phyloP scores from a whole-genome alignment of 1,284 basidiomycete species.

The Fomes fomentarius region DNA sequence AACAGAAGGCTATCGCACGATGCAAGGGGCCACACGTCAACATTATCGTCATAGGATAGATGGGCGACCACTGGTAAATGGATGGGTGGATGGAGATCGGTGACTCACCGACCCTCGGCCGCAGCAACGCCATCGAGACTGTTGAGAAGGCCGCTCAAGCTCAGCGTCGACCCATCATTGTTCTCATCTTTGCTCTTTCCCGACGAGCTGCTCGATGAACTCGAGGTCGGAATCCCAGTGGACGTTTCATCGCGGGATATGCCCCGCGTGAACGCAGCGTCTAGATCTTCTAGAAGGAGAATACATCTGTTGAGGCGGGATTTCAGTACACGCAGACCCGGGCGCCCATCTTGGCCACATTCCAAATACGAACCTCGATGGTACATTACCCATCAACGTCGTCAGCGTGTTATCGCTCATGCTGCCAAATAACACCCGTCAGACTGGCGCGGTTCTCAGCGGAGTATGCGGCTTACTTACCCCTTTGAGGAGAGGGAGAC shows the following conservation, averaged over 20 bases:
- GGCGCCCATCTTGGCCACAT: slow-evolving; percentile 15
- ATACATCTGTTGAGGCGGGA: slow-evolving; percentile 64
- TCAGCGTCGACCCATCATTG: slow-evolving; percentile 77
- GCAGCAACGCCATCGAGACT: slow-evolving; percentile 87
- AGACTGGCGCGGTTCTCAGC: background rate
- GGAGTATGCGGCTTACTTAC: slow-evolving; percentile 41
- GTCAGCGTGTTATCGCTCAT: slow-evolving; percentile 88
- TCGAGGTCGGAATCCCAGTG: slow-evolving; percentile 65
- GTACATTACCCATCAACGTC: slow-evolving; percentile 83
- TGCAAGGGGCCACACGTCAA: background rate
- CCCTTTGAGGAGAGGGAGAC: slow-evolving; percentile 84
- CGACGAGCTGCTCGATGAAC: slow-evolving; percentile 41
- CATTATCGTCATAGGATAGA: background rate
- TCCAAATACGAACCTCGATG: slow-evolving; percentile 59
- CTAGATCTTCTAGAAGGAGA: slow-evolving; percentile 84
- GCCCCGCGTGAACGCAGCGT: slow-evolving; percentile 84
- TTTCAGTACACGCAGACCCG: slow-evolving; percentile 16
- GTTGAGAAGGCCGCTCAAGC: slow-evolving; percentile 80
- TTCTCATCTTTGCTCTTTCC: slow-evolving; percentile 46
- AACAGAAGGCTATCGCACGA: slow-evolving; percentile 62
- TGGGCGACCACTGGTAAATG: background rate
- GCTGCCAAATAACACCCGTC: slow-evolving; percentile 39
- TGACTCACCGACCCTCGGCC: slow-evolving; percentile 78
- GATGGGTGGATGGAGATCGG: slow-evolving; percentile 2
- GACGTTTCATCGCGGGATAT: slow-evolving; percentile 79